Conservation (phyloP, 768 basidiomycete species). For the Tremella mesenterica region DNA sequence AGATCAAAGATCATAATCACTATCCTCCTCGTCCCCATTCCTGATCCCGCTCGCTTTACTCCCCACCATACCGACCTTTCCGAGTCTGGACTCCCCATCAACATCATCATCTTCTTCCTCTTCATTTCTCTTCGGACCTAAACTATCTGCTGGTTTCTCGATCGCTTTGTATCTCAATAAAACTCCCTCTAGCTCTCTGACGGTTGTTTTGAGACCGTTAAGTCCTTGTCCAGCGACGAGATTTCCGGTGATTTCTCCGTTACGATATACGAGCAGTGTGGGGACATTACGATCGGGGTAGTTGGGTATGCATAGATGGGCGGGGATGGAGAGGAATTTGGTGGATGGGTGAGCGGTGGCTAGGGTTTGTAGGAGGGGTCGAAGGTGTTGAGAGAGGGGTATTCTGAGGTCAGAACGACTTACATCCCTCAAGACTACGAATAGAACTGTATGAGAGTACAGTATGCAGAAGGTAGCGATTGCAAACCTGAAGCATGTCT, state of each 20-base stretch:
- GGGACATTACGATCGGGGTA: slow-evolving; percentile 84
- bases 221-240: slow-evolving; percentile 58
- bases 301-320: slow-evolving; percentile 91
- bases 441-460: not conserved
- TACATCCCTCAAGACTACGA: no score
- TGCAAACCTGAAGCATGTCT: not conserved
- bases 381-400: slow-evolving; percentile 68
- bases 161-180: slow-evolving; percentile 57
- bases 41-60: slow-evolving; percentile 37
- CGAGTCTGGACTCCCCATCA: slow-evolving; percentile 48
- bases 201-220: slow-evolving; percentile 53
- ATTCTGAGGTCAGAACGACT: slow-evolving; percentile 51
- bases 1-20: slow-evolving; percentile 56
- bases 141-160: slow-evolving; percentile 47
- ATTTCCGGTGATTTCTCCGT: slow-evolving; percentile 82
- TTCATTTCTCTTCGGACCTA: slow-evolving; percentile 13
- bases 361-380: slow-evolving; percentile 59
- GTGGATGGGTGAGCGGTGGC: slow-evolving; percentile 79
- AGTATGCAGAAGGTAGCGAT: not conserved
- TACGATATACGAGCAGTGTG: slow-evolving; percentile 84
- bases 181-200: slow-evolving; percentile 45
- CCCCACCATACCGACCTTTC: slow-evolving; percentile 47
- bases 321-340: slow-evolving; percentile 92
- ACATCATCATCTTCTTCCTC: slow-evolving; percentile 47
- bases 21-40: slow-evolving; percentile 47